A percentile compares a stretch with the other conserved stretches of the same genome.
Evolutionary conservation across 352 stramenopile species (phyloP).

Genomic region (Phytophthora citrophthora): DNA sequence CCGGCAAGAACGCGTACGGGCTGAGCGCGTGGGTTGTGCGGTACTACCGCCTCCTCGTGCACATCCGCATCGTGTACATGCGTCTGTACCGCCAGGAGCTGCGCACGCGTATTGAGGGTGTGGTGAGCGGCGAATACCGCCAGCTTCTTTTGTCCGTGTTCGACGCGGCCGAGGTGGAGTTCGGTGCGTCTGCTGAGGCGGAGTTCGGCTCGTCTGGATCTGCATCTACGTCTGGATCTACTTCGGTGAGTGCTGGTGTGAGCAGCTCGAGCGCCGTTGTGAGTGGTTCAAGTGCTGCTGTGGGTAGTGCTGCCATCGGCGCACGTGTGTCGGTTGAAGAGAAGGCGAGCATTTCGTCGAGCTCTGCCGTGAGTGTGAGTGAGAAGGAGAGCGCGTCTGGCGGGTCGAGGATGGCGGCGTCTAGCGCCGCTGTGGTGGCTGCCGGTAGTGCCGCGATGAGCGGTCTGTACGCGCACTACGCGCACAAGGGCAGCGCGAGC

Average conservation of each 20-base stretch:
- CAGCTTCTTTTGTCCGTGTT: slow-evolving; percentile 28
- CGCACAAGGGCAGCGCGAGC: slow-evolving; percentile 8
- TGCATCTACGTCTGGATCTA: slow-evolving; percentile 1
- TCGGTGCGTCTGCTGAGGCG: slow-evolving; percentile 9
- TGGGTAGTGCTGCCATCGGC: not conserved
- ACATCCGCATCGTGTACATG: slow-evolving; percentile 51
- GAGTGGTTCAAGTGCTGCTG: not conserved
- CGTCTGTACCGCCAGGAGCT: slow-evolving; percentile 59
- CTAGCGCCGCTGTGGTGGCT: slow-evolving; percentile 1
- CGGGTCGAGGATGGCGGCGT: slow-evolving; percentile 6
- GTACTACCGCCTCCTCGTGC: slow-evolving; percentile 43
- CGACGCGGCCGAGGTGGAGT: slow-evolving; percentile 28
- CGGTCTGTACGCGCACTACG: slow-evolving; percentile 13
- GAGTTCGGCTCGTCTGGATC: not conserved
- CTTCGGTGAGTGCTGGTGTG: slow-evolving; percentile 2
- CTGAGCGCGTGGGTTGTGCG: slow-evolving; percentile 34
- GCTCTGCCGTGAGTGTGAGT: not conserved
- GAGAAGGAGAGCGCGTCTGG: slow-evolving; percentile 3
- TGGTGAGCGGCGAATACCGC: slow-evolving; percentile 35
- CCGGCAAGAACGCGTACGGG: slow-evolving; percentile 30
- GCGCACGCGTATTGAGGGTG: slow-evolving; percentile 22
- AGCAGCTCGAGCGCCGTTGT: slow-evolving; percentile 6
- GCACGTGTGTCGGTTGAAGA: not conserved
- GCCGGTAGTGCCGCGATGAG: slow-evolving; percentile 1
- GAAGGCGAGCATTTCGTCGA: not conserved